Conservation (phyloP, 169 alveolate species). For the Plasmodium blacklocki region DNA sequence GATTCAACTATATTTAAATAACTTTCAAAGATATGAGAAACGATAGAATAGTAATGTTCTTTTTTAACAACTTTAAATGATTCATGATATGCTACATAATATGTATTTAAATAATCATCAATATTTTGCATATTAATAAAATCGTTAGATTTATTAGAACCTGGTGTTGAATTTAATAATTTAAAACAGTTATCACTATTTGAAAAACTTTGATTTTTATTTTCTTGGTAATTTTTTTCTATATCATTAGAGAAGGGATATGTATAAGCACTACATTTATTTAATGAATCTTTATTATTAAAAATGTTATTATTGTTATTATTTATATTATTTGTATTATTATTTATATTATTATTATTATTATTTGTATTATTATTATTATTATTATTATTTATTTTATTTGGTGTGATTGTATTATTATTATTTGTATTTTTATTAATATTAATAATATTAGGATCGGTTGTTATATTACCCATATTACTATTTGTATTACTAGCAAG, state of each 20-base stretch:
- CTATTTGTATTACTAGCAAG: too few relatives aligned
- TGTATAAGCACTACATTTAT: constrained; percentile 1
- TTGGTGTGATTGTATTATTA: too few relatives aligned
- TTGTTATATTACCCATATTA: too few relatives aligned
- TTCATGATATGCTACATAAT: constrained; percentile 40
- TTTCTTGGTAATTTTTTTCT: neutral
- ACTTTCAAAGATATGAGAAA: constrained; percentile 60
- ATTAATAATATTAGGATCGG: too few relatives aligned
- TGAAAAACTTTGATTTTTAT: neutral
- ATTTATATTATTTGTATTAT: neutral
- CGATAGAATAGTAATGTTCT: constrained; percentile 36
- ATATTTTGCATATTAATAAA: constrained; percentile 48
- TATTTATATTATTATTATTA: neutral
- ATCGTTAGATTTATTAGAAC: neutral
- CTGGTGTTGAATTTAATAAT: neutral
- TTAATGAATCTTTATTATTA: neutral
- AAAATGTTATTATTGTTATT: neutral
- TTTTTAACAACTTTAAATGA: constrained; percentile 43
- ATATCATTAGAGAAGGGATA: too few relatives aligned
- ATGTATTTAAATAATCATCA: constrained; percentile 50
- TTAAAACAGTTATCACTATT: neutral
- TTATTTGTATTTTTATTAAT: too few relatives aligned
- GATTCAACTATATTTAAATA: constrained; percentile 16
- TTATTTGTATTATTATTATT: too few relatives aligned
- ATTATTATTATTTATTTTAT: too few relatives aligned